Base-by-base conservation (phyloP, 352 stramenopile species). In the Pythium aquatile region DNA sequence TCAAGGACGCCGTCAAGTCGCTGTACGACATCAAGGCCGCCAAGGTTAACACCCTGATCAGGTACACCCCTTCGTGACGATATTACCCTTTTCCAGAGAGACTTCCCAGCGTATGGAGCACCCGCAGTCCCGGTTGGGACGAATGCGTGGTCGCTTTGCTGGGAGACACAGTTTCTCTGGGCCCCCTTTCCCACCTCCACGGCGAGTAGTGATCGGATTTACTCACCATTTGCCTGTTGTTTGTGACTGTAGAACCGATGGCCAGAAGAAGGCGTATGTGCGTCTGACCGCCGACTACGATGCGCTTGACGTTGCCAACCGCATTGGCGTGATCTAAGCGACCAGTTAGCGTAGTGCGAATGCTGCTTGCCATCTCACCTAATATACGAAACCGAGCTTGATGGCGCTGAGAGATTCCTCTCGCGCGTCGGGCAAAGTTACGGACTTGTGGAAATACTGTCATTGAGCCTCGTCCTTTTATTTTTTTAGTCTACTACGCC, bases 1-100 rank as follows among this genome's bases (percentile, higher is more conserved):
- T 99, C 89, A 99, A 99, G 93, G 86, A 98, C 65, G 97, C 98
- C 60, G 96, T 99, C 49, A 98, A 99, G 87, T 91, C 98, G 76
- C 85, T 99, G 51, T 99, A 99, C 92, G 96, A 99, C 72, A 99
- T 99, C 87, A 96, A 99, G 86, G 96, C 88, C 35, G 83, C 97
- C 72, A 99, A 99, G 87, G 97, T 99, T 65, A 99, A 99, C 91
- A 99, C 98, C 26, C 88, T 99, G 52, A 99, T 99, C 89, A 98
- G 97, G 87, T 96, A 94, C 77, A 94, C 70, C 77, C 66, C 68
- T 88, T 96, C 73, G 83, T 61, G 87, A 93, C 87, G 87, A 96
- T 79, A 75, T 76, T 70, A 49, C 11, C 29, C 37, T 54, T 26
- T 51, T 35, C 40, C 33, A 29, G 55, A 44, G 58, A 67, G 58